These are phyloP conservation scores for Pythium inflatum DNA, from an alignment of 352 stramenopile genomes.

Conservation along the genomic window DNA sequence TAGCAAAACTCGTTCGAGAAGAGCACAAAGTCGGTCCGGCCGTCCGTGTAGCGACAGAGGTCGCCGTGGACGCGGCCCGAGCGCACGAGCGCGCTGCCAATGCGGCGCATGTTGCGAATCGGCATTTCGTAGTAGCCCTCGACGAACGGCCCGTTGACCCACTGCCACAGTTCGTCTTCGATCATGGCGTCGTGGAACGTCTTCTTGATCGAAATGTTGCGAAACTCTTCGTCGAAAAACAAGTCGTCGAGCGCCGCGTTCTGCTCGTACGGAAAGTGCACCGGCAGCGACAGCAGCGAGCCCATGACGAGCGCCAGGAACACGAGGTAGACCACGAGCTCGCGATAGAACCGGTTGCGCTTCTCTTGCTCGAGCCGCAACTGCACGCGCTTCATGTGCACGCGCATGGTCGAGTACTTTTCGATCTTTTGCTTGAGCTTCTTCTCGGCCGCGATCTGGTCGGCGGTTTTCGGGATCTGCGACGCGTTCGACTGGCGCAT, in stretches of 20 bases:
- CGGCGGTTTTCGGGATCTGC: constrained; percentile 27
- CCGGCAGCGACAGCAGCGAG: constrained; percentile 63
- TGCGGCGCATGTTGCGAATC: constrained; percentile 61
- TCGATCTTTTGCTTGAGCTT: constrained; percentile 30
- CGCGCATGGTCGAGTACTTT: constrained; percentile 76
- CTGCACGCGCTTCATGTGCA: constrained; percentile 87
- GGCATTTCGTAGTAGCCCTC: constrained; percentile 72
- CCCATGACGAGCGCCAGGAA: constrained; percentile 70
- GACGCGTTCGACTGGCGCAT: constrained; percentile 17
- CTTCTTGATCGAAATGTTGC: constrained; percentile 57
- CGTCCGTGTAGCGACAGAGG: constrained; percentile 51
- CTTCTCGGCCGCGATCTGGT: constrained; percentile 43
- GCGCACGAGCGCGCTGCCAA: constrained; percentile 70
- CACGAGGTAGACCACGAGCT: constrained; percentile 72
- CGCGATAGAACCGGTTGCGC: constrained; percentile 83
- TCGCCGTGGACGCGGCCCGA: constrained; percentile 59
- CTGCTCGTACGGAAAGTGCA: constrained; percentile 79
- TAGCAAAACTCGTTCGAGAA: constrained; percentile 76
- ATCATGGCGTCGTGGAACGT: constrained; percentile 68
- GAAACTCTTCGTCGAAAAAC: constrained; percentile 77
- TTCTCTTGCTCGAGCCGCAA: constrained; percentile 81
- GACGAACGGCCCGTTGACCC: constrained; percentile 63
- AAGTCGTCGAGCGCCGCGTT: constrained; percentile 58
- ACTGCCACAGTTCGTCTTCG: constrained; percentile 79
- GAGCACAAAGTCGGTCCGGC: constrained; percentile 63